Percentiles rank a stretch among this genome's conserved stretches.
Evolutionary conservation across 495 filamentous ascomycete species (phyloP).

Genomic region (Glonium stellatum): DNA sequence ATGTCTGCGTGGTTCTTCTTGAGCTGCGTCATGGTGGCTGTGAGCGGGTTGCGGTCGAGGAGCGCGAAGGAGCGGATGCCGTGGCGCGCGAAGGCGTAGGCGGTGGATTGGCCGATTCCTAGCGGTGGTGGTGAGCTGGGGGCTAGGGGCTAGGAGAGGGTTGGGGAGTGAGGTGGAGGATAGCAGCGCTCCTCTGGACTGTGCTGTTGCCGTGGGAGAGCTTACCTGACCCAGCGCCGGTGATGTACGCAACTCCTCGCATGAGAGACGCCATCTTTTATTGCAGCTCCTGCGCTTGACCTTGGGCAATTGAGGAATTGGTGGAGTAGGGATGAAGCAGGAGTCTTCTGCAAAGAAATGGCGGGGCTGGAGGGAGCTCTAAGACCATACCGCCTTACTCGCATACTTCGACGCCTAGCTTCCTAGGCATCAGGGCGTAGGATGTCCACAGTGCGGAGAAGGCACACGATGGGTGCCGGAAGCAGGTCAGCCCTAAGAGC

Average conservation of each 20-base stretch:
- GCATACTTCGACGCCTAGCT: too few relatives aligned
- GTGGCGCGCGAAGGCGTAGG: constrained; percentile 34
- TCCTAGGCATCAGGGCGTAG: too few relatives aligned
- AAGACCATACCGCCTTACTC: too few relatives aligned
- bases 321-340: too few relatives aligned
- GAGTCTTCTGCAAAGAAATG: too few relatives aligned
- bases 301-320: too few relatives aligned
- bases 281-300: neutral
- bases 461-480: too few relatives aligned
- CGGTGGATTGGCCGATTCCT: constrained; percentile 38
- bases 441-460: too few relatives aligned
- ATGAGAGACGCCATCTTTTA: constrained; percentile 32
- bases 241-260: constrained; percentile 38
- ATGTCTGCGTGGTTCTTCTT: constrained; percentile 29
- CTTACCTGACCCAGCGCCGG: constrained; percentile 39
- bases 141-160: neutral
- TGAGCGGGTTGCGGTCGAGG: constrained; percentile 34
- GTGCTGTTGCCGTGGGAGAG: neutral
- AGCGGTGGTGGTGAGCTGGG: neutral
- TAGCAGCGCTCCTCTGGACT: neutral
- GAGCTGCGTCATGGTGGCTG: constrained; percentile 26
- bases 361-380: too few relatives aligned
- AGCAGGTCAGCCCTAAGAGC: too few relatives aligned
- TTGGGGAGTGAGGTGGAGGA: neutral
- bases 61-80: constrained; percentile 36